Conservation (phyloP, 352 stramenopile genomes). For the Phytophthora ohioensis region DNA sequence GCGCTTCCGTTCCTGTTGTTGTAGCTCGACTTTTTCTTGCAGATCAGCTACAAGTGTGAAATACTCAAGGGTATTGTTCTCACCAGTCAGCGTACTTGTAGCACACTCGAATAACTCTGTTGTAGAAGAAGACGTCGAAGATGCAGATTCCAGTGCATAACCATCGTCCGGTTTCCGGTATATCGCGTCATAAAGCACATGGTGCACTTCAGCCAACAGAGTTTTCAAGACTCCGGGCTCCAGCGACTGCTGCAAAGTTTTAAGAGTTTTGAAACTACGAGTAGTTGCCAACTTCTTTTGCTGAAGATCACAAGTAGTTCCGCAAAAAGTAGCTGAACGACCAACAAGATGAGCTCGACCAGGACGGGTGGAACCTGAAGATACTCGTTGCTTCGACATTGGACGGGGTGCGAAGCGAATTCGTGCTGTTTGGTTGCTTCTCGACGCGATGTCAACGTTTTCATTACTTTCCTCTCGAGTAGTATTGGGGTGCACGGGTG, state of each 20-base stretch:
- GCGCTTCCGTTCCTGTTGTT: conserved; percentile 26
- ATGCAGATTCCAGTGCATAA: neutral
- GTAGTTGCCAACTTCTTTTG: conserved; percentile 32
- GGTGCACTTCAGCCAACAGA: conserved; percentile 23
- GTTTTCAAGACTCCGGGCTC: conserved; percentile 36
- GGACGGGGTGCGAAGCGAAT: conserved; percentile 43
- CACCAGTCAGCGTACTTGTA: neutral
- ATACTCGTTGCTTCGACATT: neutral
- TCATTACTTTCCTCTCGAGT: neutral
- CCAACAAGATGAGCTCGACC: neutral
- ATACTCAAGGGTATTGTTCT: conserved; percentile 13
- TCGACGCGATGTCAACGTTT: neutral
- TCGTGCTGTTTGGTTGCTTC: conserved; percentile 21
- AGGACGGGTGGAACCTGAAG: neutral
- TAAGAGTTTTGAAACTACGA: conserved; percentile 46
- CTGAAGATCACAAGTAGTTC: neutral
- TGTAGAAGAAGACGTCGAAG: neutral
- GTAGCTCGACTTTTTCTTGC: conserved; percentile 31
- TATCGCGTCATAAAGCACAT: conserved; percentile 22
- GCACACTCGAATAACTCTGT: neutral
- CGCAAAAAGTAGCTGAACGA: neutral
- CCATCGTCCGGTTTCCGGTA: conserved; percentile 10
- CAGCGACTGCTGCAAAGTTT: conserved; percentile 32
- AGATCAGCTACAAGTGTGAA: conserved; percentile 31
- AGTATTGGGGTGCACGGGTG: conserved; percentile 26